phyloP scores from a whole-genome alignment of 75 land plant genomes.

The Cryptomeria japonica region DNA sequence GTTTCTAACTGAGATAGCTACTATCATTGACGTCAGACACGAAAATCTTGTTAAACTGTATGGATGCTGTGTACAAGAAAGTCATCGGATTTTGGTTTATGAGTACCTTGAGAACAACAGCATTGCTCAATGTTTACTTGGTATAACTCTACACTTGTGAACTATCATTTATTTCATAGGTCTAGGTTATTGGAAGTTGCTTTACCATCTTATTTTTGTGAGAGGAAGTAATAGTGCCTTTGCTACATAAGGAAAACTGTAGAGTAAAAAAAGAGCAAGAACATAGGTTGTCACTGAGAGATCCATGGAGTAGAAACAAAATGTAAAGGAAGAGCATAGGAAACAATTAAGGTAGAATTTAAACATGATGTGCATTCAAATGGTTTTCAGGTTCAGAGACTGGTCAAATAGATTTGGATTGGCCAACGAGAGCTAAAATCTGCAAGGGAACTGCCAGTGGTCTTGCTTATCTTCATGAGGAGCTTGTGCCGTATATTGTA shows the following conservation, averaged over 20 bases:
- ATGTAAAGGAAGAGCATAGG: background rate
- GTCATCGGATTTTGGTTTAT: constrained; percentile 52
- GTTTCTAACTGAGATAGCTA: constrained; percentile 51
- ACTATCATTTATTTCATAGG: background rate
- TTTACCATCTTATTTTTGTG: background rate
- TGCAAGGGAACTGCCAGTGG: constrained; percentile 44
- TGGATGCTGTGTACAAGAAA: constrained; percentile 55
- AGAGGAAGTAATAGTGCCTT: background rate
- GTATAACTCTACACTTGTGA: constrained; percentile 13
- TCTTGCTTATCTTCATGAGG: constrained; percentile 40
- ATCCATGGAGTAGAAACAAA: background rate
- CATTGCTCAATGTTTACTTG: constrained; percentile 38
- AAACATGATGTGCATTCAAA: background rate
- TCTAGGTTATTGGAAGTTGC: background rate
- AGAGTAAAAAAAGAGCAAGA: background rate
- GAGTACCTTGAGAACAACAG: constrained; percentile 61
- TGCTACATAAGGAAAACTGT: background rate
- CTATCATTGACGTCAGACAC: constrained; percentile 46
- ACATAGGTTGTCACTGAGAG: background rate
- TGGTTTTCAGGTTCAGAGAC: constrained; percentile 15
- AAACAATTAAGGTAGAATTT: background rate
- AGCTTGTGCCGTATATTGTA: constrained; percentile 39
- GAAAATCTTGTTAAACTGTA: constrained; percentile 52
- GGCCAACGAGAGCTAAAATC: constrained; percentile 34
- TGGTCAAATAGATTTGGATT: constrained; percentile 14